Evolutionary conservation across 805 yeast species (phyloP), one percentile per base, ranked within the genome.

Genomic region (Candida coleopterorum): DNA sequence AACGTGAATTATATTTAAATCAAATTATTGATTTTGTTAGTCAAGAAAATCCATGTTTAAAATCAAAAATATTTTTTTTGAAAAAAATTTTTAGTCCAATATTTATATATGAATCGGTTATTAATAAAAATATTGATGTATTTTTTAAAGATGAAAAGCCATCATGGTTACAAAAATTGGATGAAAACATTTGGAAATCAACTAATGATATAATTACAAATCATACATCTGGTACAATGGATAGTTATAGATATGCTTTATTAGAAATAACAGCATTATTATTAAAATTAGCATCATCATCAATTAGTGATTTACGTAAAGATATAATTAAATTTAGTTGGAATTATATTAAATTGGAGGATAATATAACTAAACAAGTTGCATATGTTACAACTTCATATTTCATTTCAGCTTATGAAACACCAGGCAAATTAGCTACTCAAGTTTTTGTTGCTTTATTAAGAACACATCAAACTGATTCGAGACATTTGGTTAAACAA

Each of bases 311-410:
- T 11, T 70, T 75, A 46, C 70, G 85, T 29, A 90, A 87, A 52
- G 95, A 88, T 48, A 77, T 93, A 29, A 86, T 93, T 56, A 87
- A 86, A 56, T 93, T 88, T 62, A 84, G 88, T 48, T 93, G 99
- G 99, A 85, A 85, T 47, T 85, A 81, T 50, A 81, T 93, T 52
- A 86, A 86, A 47, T 64, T 89, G 22, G 97, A 89, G 44, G 99
- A 93, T 53, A 74, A 80, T 35, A 75, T 88, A 34, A 77, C 95
- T 18, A 93, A 93, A 53, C 95, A 89, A 48, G 85, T 93, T 3
- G 97, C 97, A 0, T 89, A 90, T 54, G 85, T 88, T 22, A 78
- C 89, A 0, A 88, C 94, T 2, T 75, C 95, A 0, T 78, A 79
- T 53, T 93, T 90, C 57, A 88, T 93, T 41, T 75, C 87, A 0